Evolutionary conservation across 1,284 basidiomycete species (phyloP).

Genomic region (Prillingera fragicola): DNA sequence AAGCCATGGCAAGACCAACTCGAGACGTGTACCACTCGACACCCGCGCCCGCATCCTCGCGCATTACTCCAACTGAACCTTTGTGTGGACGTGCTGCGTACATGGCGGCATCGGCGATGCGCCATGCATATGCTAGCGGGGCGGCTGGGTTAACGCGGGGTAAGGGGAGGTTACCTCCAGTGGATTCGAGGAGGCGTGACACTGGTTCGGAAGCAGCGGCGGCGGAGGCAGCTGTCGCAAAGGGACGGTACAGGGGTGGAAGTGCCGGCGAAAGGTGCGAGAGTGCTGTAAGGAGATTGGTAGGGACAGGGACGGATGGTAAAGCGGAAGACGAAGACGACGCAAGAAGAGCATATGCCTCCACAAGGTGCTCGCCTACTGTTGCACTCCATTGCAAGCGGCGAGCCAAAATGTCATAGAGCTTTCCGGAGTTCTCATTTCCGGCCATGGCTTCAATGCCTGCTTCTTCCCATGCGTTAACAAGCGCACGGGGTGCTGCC

Average conservation of each 20-base stretch:
- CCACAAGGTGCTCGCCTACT: slow-evolving; percentile 37
- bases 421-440: background rate
- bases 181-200: slow-evolving; percentile 1
- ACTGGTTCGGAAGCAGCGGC: slow-evolving; percentile 2
- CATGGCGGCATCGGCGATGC: slow-evolving; percentile 35
- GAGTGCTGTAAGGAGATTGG: slow-evolving; percentile 9
- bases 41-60: slow-evolving; percentile 38
- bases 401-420: slow-evolving; percentile 17
- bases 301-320: slow-evolving; percentile 31
- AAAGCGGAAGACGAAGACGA: slow-evolving; percentile 24
- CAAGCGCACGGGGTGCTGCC: slow-evolving; percentile 24
- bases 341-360: slow-evolving; percentile 40
- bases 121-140: slow-evolving; percentile 36
- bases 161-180: slow-evolving; percentile 26
- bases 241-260: slow-evolving; percentile 9
- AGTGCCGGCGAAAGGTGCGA: slow-evolving; percentile 14
- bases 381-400: slow-evolving; percentile 30
- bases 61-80: slow-evolving; percentile 27
- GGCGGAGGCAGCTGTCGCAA: slow-evolving; percentile 1
- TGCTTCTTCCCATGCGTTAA: slow-evolving; percentile 30
- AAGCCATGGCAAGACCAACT: slow-evolving; percentile 29
- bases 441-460: slow-evolving; percentile 21
- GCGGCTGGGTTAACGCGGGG: slow-evolving; percentile 29
- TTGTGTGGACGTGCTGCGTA: slow-evolving; percentile 12
- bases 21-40: slow-evolving; percentile 41